Percentiles rank a stretch among this genome's conserved stretches.
Evolutionary conservation across 2,329 filamentous ascomycete species (phyloP).

Genomic region (Trichoderma harzianum): DNA sequence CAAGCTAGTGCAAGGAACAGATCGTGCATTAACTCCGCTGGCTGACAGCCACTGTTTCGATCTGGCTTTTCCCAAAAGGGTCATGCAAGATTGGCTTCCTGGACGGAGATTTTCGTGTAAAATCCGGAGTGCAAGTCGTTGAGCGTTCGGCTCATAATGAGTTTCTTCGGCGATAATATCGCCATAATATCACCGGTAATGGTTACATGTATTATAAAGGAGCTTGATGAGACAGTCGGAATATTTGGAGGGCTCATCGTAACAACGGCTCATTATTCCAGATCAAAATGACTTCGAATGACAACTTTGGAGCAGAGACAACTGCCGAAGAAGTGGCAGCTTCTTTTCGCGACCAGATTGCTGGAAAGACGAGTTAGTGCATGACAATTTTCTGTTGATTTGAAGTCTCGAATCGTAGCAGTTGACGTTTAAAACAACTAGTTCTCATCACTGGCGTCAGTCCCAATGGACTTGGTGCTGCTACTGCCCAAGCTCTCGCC

Average conservation of each 20-base stretch:
- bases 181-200: neutral
- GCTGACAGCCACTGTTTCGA: neutral
- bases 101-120: neutral
- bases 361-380: neutral
- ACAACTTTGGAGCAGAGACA: neutral
- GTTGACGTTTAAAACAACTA: neutral
- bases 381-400: neutral
- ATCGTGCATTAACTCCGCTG: constrained; percentile 14
- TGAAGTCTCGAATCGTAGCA: neutral
- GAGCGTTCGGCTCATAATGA: neutral
- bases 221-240: neutral
- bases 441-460: constrained; percentile 18
- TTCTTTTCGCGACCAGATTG: neutral
- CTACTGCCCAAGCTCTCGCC: constrained; percentile 2
- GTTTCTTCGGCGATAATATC: neutral
- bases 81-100: constrained; percentile 12
- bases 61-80: constrained; percentile 2
- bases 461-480: constrained; percentile 15
- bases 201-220: neutral
- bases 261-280: neutral
- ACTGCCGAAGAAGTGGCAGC: constrained; percentile 7
- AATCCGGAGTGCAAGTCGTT: neutral
- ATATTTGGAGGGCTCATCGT: neutral
- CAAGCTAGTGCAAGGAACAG: neutral
- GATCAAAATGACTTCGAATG: neutral